Evolutionary conservation across 495 filamentous ascomycete species (phyloP).

Genomic region (Hypoxylon trugodes): DNA sequence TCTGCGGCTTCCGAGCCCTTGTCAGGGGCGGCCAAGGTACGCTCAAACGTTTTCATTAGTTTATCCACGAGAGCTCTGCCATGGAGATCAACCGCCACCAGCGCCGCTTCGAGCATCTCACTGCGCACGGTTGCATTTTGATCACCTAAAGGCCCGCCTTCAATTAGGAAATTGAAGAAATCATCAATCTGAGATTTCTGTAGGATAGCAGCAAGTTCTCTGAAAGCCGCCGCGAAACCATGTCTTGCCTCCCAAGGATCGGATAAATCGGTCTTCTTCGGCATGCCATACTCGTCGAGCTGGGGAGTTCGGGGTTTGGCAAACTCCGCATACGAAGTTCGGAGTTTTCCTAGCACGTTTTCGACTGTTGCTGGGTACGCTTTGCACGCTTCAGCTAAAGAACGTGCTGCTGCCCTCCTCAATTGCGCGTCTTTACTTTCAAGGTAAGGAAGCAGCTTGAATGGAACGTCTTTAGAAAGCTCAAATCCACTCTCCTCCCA

Average conservation of each 20-base stretch:
- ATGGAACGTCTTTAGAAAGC: slow-evolving; percentile 67
- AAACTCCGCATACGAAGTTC: slow-evolving; percentile 74
- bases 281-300: slow-evolving; percentile 93
- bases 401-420: slow-evolving; percentile 81
- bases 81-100: slow-evolving; percentile 77
- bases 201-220: slow-evolving; percentile 75
- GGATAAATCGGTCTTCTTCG: slow-evolving; percentile 77
- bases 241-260: slow-evolving; percentile 93
- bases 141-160: slow-evolving; percentile 83
- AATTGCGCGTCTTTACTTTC: slow-evolving; percentile 79
- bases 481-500: slow-evolving; percentile 94
- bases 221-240: slow-evolving; percentile 87
- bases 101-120: slow-evolving; percentile 95
- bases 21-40: slow-evolving; percentile 80
- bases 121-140: slow-evolving; percentile 75
- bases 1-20: slow-evolving; percentile 80
- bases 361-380: slow-evolving; percentile 56
- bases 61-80: slow-evolving; percentile 83
- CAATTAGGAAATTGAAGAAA: slow-evolving; percentile 86
- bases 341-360: slow-evolving; percentile 67
- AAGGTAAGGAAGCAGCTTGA: slow-evolving; percentile 77
- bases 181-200: slow-evolving; percentile 71
- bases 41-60: slow-evolving; percentile 91
- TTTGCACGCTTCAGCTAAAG: slow-evolving; percentile 76
- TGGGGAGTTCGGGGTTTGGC: slow-evolving; percentile 82